Percentiles rank a stretch among this genome's conserved stretches.
Evolutionary conservation across 768 basidiomycete genomes (phyloP).

Genomic region (Mycena rosella): DNA sequence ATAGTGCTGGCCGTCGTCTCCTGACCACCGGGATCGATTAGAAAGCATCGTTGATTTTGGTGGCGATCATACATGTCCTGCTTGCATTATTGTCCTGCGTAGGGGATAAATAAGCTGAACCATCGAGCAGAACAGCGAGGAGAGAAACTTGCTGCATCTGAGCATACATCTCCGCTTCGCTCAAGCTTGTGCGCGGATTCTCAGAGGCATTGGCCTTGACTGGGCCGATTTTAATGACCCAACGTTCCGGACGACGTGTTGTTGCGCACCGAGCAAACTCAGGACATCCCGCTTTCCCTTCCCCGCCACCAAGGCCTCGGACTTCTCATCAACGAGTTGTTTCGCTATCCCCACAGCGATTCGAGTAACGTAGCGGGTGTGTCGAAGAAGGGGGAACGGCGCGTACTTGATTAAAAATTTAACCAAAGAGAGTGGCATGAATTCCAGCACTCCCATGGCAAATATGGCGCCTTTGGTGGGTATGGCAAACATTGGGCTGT

Average conservation of each 20-base stretch:
- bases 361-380: slow-evolving; percentile 5
- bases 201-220: slow-evolving; percentile 41
- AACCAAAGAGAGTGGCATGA: neutral
- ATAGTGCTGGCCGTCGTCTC: slow-evolving; percentile 73
- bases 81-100: no score
- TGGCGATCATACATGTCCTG: neutral
- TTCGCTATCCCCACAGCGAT: slow-evolving; percentile 60
- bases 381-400: neutral
- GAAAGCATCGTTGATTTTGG: no score
- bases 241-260: no score
- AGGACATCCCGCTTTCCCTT: slow-evolving; percentile 66
- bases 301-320: slow-evolving; percentile 60
- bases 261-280: slow-evolving; percentile 64
- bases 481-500: no score
- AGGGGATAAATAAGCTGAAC: no score
- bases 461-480: no score
- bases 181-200: slow-evolving; percentile 34
- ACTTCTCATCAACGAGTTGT: slow-evolving; percentile 61
- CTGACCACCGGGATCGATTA: no score
- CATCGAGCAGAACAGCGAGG: no score
- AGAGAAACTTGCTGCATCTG: slow-evolving; percentile 50
- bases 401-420: slow-evolving; percentile 2
- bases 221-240: slow-evolving; percentile 13
- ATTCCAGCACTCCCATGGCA: slow-evolving; percentile 10
- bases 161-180: slow-evolving; percentile 45